Evolutionary conservation across 768 basidiomycete species (phyloP).

Genomic region (Amanita jacksonii): DNA sequence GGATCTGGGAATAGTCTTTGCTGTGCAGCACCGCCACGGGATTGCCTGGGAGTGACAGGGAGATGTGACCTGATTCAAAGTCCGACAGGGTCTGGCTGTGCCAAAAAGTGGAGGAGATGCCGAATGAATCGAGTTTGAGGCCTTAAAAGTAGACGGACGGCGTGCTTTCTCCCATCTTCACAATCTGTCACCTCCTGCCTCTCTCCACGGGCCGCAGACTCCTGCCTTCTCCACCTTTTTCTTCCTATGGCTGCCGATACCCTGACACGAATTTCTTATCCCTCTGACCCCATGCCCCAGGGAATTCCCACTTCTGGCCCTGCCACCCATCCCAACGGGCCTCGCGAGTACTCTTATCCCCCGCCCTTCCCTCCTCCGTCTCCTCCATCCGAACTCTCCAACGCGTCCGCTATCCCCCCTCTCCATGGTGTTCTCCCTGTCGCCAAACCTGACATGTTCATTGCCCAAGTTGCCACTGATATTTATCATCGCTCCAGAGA

Average conservation of each 20-base stretch:
- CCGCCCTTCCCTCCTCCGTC: slow-evolving; percentile 26
- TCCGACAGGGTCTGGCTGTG: slow-evolving; percentile 7
- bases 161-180: slow-evolving; percentile 19
- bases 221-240: slow-evolving; percentile 14
- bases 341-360: slow-evolving; percentile 32
- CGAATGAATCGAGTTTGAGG: slow-evolving; percentile 5
- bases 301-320: slow-evolving; percentile 34
- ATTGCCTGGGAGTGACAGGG: slow-evolving; percentile 7
- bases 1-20: slow-evolving; percentile 24
- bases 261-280: slow-evolving; percentile 18
- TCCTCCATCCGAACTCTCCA: slow-evolving; percentile 13
- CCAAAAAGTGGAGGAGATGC: not conserved
- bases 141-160: slow-evolving; percentile 15
- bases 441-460: slow-evolving; percentile 36
- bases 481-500: slow-evolving; percentile 42
- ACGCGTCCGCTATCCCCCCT: slow-evolving; percentile 19
- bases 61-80: slow-evolving; percentile 3
- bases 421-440: slow-evolving; percentile 16
- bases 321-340: slow-evolving; percentile 33
- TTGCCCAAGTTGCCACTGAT: slow-evolving; percentile 44
- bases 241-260: slow-evolving; percentile 26
- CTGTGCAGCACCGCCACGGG: slow-evolving; percentile 34
- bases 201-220: slow-evolving; percentile 20
- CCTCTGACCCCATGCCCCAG: slow-evolving; percentile 29
- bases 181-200: slow-evolving; percentile 16